Evolutionary conservation across 2,329 filamentous ascomycete species (phyloP), one percentile per base, ranked within the genome.

Genomic region (Pseudogymnoascus sp.): DNA sequence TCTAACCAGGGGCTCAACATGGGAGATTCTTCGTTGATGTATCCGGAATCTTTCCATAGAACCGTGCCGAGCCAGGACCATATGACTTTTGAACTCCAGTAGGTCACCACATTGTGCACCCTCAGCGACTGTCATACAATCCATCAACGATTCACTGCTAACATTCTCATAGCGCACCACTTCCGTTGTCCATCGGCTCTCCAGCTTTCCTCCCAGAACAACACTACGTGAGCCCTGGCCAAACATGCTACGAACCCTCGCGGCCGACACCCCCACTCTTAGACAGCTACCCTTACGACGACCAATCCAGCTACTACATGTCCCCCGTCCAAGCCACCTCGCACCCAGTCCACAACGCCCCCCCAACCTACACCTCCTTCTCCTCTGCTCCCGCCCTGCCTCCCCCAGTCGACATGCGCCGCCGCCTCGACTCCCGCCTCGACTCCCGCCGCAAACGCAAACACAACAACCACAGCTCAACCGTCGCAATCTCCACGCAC

Each of bases 311-410:
- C 45, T 55, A 55, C 4, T 61, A 63, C 27, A 61, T 45, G 12
- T 40, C 60, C 2, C 62, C 65, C 10, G 64, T 67, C 39, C 35
- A 66, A 31, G 66, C 67, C 58, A 39, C 65, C 18, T 68, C 66
- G 37, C 42, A 65, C 25, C 66, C 64, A 58, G 67, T 66, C 27
- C 66, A 65, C 1, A 48, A 60, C 21, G 39, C 37, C 6, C 18
- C 39, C 21, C 27, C 55, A 8, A n/a, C 42, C 29, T 36, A 37
- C 15, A 25, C 37, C 25, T 25, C 37, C 39, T 62, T 64, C 18
- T 35, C 62, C 8, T 60, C 64, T 12, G 60, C 65, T 7, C 58
- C 60, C 13, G 61, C 39, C 25, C 62, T 62, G 21, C 40, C 65
- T 1, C 60, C 63, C 21, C 13, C 39, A 29, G 5, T 13, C 45